Conservation (phyloP, 306 rosid species). For the Medicago truncatula region MtrunA17r5.0-ANR NC_053043.1:35055001-35055500, state of each 20-base stretch:
- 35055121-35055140: slow-evolving; percentile 2
- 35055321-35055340: slow-evolving; percentile 58
- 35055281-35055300: slow-evolving; percentile 74
- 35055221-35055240: slow-evolving; percentile 64
- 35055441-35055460: slow-evolving; percentile 64
- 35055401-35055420: slow-evolving; percentile 64
- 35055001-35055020: neutral
- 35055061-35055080: slow-evolving; percentile 21
- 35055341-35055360: slow-evolving; percentile 73
- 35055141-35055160: neutral
- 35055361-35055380: slow-evolving; percentile 65
- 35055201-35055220: slow-evolving; percentile 45
- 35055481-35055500: slow-evolving; percentile 76
- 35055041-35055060: neutral
- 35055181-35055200: slow-evolving; percentile 37
- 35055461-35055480: slow-evolving; percentile 86
- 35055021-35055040: neutral
- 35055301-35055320: slow-evolving; percentile 81
- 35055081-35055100: slow-evolving; percentile 1
- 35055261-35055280: slow-evolving; percentile 66
- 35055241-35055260: slow-evolving; percentile 70
- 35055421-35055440: slow-evolving; percentile 64
- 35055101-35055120: slow-evolving; percentile 16
- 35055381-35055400: slow-evolving; percentile 55
- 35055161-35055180: slow-evolving; percentile 22